phyloP scores from a whole-genome alignment of 345 rosid genomes.

The Isatis tinctoria region DNA sequence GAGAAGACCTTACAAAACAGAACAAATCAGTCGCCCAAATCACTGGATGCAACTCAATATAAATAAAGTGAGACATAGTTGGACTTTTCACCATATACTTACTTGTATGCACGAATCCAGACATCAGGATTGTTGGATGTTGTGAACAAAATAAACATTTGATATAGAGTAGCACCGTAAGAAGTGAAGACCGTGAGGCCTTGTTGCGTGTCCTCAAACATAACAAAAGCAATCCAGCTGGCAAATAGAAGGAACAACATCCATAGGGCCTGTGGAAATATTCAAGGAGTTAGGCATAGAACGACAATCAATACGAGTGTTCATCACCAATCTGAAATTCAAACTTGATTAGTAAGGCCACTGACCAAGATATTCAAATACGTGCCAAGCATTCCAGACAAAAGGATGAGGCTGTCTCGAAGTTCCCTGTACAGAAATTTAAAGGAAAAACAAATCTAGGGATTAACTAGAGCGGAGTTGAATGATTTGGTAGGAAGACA shows the following conservation, averaged over 20 bases:
- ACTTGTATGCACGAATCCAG: constrained; percentile 98
- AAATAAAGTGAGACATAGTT: neutral
- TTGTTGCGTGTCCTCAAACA: constrained; percentile 93
- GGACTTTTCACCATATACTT: constrained; percentile 38
- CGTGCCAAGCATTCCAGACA: constrained; percentile 90
- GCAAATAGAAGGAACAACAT: constrained; percentile 81
- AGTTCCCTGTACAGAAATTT: constrained; percentile 52
- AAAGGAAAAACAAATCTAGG: neutral
- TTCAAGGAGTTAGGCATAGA: constrained; percentile 19
- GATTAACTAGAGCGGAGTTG: neutral
- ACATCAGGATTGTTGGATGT: constrained; percentile 99
- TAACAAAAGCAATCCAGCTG: constrained; percentile 94
- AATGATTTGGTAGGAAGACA: neutral
- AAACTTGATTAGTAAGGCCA: constrained; percentile 30
- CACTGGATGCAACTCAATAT: constrained; percentile 11
- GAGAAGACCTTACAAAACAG: constrained; percentile 62
- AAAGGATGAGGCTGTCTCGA: constrained; percentile 52
- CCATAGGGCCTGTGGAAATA: constrained; percentile 70
- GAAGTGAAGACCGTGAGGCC: constrained; percentile 71
- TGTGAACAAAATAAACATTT: constrained; percentile 88
- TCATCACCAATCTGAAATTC: neutral
- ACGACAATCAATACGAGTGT: constrained; percentile 4
- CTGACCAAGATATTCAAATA: constrained; percentile 84
- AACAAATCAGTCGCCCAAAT: constrained; percentile 11
- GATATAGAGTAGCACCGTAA: constrained; percentile 72